Conservation (phyloP, 306 rosid species). For the Rosa rugosa region DNA sequence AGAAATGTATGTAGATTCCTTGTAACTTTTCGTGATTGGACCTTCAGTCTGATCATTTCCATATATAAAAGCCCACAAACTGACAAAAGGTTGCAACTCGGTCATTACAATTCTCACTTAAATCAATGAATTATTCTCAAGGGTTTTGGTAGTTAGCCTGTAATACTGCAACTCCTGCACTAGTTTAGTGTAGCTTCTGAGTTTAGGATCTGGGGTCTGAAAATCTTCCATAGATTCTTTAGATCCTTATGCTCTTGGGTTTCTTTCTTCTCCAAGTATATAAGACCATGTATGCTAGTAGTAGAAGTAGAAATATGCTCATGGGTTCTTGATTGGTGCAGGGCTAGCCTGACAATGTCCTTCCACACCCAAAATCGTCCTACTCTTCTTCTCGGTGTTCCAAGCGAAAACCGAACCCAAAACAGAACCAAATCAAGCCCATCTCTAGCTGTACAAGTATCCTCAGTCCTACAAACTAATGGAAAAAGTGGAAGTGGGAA, state of each 20-base stretch:
- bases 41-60: background rate
- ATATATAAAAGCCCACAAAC: background rate
- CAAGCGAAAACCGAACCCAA: slow-evolving; percentile 25
- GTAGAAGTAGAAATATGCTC: background rate
- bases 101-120: background rate
- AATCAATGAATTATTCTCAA: background rate
- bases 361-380: slow-evolving; percentile 34
- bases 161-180: background rate
- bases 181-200: background rate
- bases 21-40: background rate
- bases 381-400: slow-evolving; percentile 29
- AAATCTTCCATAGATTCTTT: slow-evolving; percentile 13
- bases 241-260: background rate
- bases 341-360: slow-evolving; percentile 32
- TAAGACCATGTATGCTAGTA: background rate
- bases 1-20: slow-evolving; percentile 18
- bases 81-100: background rate
- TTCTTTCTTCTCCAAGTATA: background rate
- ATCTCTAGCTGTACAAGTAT: slow-evolving; percentile 31
- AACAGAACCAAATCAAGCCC: slow-evolving; percentile 34
- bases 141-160: slow-evolving; percentile 6
- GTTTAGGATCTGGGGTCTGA: slow-evolving; percentile 15
- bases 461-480: slow-evolving; percentile 41
- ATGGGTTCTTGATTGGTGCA: slow-evolving; percentile 31
- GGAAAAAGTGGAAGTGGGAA: slow-evolving; percentile 41